These are phyloP conservation scores for Penicillium angulare DNA, from an alignment of 495 filamentous ascomycete genomes.

Conservation along the genomic window DNA sequence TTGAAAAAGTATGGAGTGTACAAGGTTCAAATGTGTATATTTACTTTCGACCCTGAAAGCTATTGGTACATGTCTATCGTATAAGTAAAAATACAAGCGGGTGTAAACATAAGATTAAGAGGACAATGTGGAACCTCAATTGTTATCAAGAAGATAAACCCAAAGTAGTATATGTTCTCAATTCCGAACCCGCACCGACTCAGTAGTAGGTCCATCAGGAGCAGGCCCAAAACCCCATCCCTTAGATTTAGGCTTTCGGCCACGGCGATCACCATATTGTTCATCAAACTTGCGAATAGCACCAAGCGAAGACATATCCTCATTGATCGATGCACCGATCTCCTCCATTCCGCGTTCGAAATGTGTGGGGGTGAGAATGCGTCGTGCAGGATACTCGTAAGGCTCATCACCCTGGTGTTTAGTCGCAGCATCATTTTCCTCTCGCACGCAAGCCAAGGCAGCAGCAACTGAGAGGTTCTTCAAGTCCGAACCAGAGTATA, in stretches of 20 bases:
- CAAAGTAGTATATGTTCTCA: conserved; percentile 15
- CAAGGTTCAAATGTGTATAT: conserved; percentile 3
- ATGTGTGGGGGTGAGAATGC: conserved; percentile 63
- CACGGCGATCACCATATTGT: conserved; percentile 87
- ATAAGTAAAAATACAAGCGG: conserved; percentile 25
- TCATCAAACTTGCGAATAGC: conserved; percentile 95
- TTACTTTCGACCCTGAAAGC: not conserved
- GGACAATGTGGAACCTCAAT: not conserved
- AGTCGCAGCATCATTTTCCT: conserved; percentile 67
- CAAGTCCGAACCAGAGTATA: conserved; percentile 96
- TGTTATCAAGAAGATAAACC: not conserved
- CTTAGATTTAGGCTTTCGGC: conserved; percentile 58
- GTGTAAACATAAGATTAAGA: no score
- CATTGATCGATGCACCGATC: conserved; percentile 88
- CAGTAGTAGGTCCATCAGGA: conserved; percentile 21
- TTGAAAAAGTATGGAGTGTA: no score
- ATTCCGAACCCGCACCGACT: conserved; percentile 42
- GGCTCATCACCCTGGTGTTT: conserved; percentile 47
- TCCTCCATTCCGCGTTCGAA: conserved; percentile 85
- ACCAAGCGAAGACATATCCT: conserved; percentile 85
- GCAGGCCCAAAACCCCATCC: conserved; percentile 43
- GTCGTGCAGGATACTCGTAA: conserved; percentile 63
- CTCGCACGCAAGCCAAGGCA: conserved; percentile 81
- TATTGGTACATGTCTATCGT: conserved; percentile 38
- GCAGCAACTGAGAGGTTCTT: conserved; percentile 93